Percentiles rank a stretch among this genome's conserved stretches.
phyloP scores from a whole-genome alignment of 352 stramenopile genomes.

The Globisporangium spinosum region DNA sequence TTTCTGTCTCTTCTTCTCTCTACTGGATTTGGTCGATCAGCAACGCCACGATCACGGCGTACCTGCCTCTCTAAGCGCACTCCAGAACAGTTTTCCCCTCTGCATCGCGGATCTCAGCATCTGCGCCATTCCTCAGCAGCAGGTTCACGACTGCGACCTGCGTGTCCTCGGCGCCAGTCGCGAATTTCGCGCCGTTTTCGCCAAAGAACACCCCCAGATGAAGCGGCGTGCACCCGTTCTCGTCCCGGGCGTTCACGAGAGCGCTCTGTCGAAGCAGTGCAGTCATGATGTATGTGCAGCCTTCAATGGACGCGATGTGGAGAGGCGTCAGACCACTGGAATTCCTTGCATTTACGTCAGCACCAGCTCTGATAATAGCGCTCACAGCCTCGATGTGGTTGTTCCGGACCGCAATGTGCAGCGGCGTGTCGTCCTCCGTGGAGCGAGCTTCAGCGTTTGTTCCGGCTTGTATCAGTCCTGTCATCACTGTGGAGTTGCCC shows the following conservation, averaged over 20 bases:
- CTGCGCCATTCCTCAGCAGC: not conserved
- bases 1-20: not conserved
- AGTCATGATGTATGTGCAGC: not conserved
- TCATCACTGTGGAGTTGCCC: not conserved
- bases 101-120: not conserved
- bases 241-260: not conserved
- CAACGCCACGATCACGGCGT: not conserved
- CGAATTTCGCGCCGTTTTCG: slow-evolving; percentile 3
- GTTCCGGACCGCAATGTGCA: not conserved
- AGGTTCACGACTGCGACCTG: not conserved
- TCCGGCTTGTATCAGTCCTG: not conserved
- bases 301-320: slow-evolving; percentile 2
- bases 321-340: not conserved
- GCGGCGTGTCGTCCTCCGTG: not conserved
- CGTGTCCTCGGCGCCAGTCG: not conserved
- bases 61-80: not conserved
- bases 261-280: not conserved
- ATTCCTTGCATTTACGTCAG: not conserved
- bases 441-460: not conserved
- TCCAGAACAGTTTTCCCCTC: not conserved
- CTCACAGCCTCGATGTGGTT: not conserved
- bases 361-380: not conserved
- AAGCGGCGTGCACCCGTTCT: slow-evolving; percentile 1
- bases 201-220: slow-evolving; percentile 1
- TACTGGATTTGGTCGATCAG: not conserved